Evolutionary conservation across 2,329 filamentous ascomycete species (phyloP).

Genomic region (Fusarium redolens): DNA sequence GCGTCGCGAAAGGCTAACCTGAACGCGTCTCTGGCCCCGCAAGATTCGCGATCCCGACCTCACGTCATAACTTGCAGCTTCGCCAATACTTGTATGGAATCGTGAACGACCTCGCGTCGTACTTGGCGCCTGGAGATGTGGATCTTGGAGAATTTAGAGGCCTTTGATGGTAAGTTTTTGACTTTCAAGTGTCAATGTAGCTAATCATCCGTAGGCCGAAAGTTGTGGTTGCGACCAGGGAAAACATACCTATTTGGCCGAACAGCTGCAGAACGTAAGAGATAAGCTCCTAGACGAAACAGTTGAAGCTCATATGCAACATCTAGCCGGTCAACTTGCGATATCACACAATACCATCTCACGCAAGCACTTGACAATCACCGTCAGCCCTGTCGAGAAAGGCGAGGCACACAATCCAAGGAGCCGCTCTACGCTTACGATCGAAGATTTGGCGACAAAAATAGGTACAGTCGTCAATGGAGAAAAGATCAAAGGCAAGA

Average conservation of each 20-base stretch:
- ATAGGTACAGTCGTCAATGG: slow-evolving; percentile 85
- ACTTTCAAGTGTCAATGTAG: not conserved
- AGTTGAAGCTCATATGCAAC: not conserved
- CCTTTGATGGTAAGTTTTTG: slow-evolving; percentile 57
- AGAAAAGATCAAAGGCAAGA: slow-evolving; percentile 72
- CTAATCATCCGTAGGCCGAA: slow-evolving; percentile 51
- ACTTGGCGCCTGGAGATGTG: slow-evolving; percentile 62
- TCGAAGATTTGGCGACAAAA: slow-evolving; percentile 87
- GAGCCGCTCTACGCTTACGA: slow-evolving; percentile 74
- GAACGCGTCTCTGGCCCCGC: slow-evolving; percentile 40
- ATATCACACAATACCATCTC: slow-evolving; percentile 88
- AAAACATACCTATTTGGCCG: slow-evolving; percentile 88
- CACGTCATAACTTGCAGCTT: slow-evolving; percentile 39
- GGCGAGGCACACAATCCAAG: slow-evolving; percentile 74
- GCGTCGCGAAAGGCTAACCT: slow-evolving; percentile 27
- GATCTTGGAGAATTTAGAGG: slow-evolving; percentile 70
- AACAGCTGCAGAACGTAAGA: slow-evolving; percentile 73
- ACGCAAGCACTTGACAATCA: slow-evolving; percentile 85
- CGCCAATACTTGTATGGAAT: slow-evolving; percentile 24
- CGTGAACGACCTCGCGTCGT: slow-evolving; percentile 34
- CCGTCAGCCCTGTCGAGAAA: slow-evolving; percentile 72
- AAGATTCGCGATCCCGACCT: slow-evolving; percentile 39
- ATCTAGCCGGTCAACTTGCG: slow-evolving; percentile 70
- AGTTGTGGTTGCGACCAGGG: slow-evolving; percentile 86
- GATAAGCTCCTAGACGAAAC: too few relatives aligned